Percentiles rank a stretch among this genome's conserved stretches.
These are phyloP conservation scores for Ophiosphaerella narmari DNA, from an alignment of 2,329 filamentous ascomycete species.

Conservation along the genomic window DNA sequence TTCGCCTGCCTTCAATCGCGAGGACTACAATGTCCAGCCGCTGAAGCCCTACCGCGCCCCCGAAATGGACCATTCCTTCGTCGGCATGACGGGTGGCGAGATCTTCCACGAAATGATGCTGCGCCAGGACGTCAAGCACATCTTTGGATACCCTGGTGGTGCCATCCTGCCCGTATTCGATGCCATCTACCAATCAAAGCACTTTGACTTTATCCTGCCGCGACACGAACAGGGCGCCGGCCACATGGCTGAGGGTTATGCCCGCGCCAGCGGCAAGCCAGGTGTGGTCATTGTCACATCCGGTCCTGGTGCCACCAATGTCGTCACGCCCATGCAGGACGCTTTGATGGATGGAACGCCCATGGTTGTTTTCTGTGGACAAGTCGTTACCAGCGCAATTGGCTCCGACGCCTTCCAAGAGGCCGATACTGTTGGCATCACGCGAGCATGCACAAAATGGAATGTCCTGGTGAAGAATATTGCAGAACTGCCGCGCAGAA, in stretches of 20 bases:
- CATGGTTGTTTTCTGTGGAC: constrained; percentile 92
- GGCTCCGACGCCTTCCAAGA: constrained; percentile 98
- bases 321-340: constrained; percentile 95
- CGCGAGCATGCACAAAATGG: constrained; percentile 96
- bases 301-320: constrained; percentile 93
- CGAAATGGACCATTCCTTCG: constrained; percentile 68
- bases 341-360: constrained; percentile 94
- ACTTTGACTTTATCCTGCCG: constrained; percentile 95
- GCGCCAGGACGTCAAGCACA: constrained; percentile 85
- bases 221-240: constrained; percentile 97
- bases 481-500: constrained; percentile 87
- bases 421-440: constrained; percentile 92
- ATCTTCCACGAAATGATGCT: constrained; percentile 99
- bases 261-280: constrained; percentile 87
- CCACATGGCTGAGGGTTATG: constrained; percentile 98
- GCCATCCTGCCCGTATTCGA: constrained; percentile 98
- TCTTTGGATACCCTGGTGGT: constrained; percentile 87
- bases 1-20: constrained; percentile 57
- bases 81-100: constrained; percentile 92
- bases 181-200: constrained; percentile 96
- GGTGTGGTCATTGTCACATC: constrained; percentile 97
- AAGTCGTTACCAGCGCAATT: constrained; percentile 88
- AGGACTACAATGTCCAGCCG: constrained; percentile 52
- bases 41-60: constrained; percentile 53
- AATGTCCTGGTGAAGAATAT: constrained; percentile 98